phyloP scores from a whole-genome alignment of 257 asterid species.

The Paraleonurus japonicus region DNA sequence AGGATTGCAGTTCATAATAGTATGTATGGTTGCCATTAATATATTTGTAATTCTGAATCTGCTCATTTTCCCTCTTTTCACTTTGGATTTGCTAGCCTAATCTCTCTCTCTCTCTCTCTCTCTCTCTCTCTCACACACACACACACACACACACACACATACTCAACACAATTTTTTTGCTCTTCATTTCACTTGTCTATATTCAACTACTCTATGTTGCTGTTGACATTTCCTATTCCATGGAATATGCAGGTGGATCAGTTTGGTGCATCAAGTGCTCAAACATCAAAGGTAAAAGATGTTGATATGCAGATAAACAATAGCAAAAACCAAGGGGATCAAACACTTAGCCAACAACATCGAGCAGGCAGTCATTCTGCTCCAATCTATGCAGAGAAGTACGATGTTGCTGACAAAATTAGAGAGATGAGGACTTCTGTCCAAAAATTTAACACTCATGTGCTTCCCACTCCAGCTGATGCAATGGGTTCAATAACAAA shows the following conservation, averaged over 20 bases:
- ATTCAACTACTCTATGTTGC: neutral
- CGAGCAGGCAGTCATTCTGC: slow-evolving; percentile 76
- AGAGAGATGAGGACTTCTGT: slow-evolving; percentile 50
- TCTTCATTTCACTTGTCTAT: slow-evolving; percentile 9
- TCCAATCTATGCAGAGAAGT: slow-evolving; percentile 82
- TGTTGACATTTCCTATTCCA: slow-evolving; percentile 19
- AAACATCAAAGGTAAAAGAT: slow-evolving; percentile 48
- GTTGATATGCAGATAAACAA: slow-evolving; percentile 48
- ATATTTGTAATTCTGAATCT: neutral
- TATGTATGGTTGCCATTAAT: neutral
- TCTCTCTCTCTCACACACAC: neutral
- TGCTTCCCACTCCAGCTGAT: slow-evolving; percentile 86
- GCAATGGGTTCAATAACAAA: slow-evolving; percentile 59
- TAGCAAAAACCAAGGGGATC: slow-evolving; percentile 57
- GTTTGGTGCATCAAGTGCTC: slow-evolving; percentile 50
- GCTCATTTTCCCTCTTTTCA: slow-evolving; percentile 13
- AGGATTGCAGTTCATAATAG: neutral
- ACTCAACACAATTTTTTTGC: neutral
- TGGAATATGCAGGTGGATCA: slow-evolving; percentile 57
- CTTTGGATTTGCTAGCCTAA: slow-evolving; percentile 7
- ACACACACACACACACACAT: neutral
- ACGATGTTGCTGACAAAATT: slow-evolving; percentile 59
- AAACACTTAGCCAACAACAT: slow-evolving; percentile 41
- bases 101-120: neutral
- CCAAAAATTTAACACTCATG: slow-evolving; percentile 64